Evolutionary conservation across 2,329 filamentous ascomycete species (phyloP).

Genomic region (Colletotrichum cordylinicola): DNA sequence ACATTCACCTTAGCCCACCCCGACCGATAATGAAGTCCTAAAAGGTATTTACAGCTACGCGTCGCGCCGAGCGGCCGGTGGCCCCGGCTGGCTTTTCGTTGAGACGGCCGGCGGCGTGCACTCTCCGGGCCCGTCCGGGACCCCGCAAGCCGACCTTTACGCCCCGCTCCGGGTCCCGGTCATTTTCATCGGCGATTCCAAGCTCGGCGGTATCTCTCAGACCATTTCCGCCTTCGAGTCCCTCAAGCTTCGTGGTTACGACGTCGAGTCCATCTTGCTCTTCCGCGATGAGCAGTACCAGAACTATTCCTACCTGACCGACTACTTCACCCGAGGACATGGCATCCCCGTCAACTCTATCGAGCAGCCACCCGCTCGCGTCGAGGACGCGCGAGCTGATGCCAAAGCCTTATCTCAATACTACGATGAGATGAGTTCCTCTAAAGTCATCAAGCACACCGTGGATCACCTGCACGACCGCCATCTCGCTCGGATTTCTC

Average conservation of each 20-base stretch:
- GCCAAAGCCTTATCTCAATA: slow-evolving; percentile 65
- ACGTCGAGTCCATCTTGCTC: slow-evolving; percentile 72
- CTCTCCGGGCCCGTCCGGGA: slow-evolving; percentile 78
- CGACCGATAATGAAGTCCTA: slow-evolving; percentile 57
- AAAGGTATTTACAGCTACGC: slow-evolving; percentile 52
- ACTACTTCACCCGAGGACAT: slow-evolving; percentile 69
- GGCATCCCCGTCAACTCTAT: slow-evolving; percentile 63
- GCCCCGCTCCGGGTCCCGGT: slow-evolving; percentile 75
- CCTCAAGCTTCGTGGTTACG: slow-evolving; percentile 77
- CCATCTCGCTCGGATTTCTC: slow-evolving; percentile 61
- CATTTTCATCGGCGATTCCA: slow-evolving; percentile 76
- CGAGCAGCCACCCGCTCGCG: slow-evolving; percentile 62
- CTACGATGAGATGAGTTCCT: slow-evolving; percentile 56
- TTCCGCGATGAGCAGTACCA: slow-evolving; percentile 71
- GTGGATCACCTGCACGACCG: slow-evolving; percentile 56
- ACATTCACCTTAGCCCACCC: slow-evolving; percentile 30
- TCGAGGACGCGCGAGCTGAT: slow-evolving; percentile 50
- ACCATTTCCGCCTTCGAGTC: slow-evolving; percentile 85
- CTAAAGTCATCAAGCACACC: slow-evolving; percentile 45
- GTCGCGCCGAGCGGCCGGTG: slow-evolving; percentile 42
- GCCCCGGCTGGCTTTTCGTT: slow-evolving; percentile 68
- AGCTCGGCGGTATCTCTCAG: slow-evolving; percentile 79
- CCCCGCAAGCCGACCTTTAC: slow-evolving; percentile 80
- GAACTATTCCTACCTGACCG: slow-evolving; percentile 70
- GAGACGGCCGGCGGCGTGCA: slow-evolving; percentile 86